phyloP scores from a whole-genome alignment of 2,329 filamentous ascomycete species.

The Mycosphaerella sp. region DNA sequence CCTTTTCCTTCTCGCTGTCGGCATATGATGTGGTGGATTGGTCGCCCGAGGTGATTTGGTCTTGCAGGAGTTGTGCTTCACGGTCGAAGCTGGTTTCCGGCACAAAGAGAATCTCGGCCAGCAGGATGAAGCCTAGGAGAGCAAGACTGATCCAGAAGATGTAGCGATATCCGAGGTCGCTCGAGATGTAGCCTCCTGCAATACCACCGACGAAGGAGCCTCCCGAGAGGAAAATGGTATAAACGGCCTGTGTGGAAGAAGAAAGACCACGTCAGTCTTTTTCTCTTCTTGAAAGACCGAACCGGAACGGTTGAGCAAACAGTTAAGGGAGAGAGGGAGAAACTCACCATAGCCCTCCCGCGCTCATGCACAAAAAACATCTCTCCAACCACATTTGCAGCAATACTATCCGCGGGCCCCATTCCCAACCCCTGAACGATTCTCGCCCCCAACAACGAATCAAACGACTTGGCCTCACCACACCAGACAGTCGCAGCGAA shows the following conservation, averaged over 20 bases:
- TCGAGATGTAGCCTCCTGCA: constrained; percentile 39
- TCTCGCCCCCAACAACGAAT: constrained; percentile 36
- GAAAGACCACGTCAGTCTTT: neutral
- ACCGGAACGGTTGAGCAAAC: too few relatives aligned
- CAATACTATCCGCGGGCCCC: constrained; percentile 36
- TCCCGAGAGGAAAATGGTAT: constrained; percentile 36
- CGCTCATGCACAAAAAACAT: constrained; percentile 40
- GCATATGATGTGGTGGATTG: constrained; percentile 7
- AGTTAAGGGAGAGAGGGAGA: too few relatives aligned
- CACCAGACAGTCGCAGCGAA: constrained; percentile 37
- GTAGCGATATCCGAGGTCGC: constrained; percentile 33
- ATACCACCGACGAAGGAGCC: constrained; percentile 38
- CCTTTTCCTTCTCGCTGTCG: constrained; percentile 21
- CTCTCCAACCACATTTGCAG: constrained; percentile 38
- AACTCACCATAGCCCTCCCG: constrained; percentile 36
- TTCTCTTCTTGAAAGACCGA: neutral
- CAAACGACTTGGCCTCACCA: constrained; percentile 34
- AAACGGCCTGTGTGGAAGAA: constrained; percentile 32
- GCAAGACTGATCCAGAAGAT: constrained; percentile 40
- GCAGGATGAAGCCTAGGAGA: constrained; percentile 31
- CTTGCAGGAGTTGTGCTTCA: constrained; percentile 20
- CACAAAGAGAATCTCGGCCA: constrained; percentile 34
- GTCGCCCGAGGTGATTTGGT: constrained; percentile 10
- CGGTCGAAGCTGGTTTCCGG: constrained; percentile 39
- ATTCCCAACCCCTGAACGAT: constrained; percentile 36